Conservation (phyloP, 2,329 filamentous ascomycete genomes). For the Ophiostoma ips region DNA sequence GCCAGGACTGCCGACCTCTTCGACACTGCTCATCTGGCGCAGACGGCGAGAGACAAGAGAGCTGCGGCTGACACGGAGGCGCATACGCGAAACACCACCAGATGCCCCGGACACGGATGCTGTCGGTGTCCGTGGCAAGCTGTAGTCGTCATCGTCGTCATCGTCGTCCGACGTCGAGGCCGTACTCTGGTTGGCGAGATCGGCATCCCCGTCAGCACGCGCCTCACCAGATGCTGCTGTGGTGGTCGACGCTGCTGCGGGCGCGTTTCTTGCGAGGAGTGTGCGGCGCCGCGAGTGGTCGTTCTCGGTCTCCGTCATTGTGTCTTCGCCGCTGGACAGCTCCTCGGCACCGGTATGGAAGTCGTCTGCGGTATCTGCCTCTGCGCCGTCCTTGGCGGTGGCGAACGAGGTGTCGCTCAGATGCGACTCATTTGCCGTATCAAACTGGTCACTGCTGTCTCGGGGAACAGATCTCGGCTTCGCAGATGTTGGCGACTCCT, state of each 20-base stretch:
- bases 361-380: conserved; percentile 77
- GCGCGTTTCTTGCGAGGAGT: neutral
- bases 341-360: conserved; percentile 91
- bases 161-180: conserved; percentile 78
- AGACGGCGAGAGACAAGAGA: conserved; percentile 42
- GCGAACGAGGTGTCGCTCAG: conserved; percentile 47
- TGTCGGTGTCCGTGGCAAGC: conserved; percentile 46
- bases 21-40: conserved; percentile 47
- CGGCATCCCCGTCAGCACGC: conserved; percentile 1
- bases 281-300: conserved; percentile 5
- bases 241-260: no score
- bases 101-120: conserved; percentile 40
- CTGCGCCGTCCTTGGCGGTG: conserved; percentile 63
- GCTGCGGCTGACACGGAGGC: conserved; percentile 55
- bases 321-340: conserved; percentile 50
- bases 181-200: conserved; percentile 52
- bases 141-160: conserved; percentile 50
- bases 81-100: conserved; percentile 37
- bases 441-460: conserved; percentile 55
- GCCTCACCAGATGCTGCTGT: neutral
- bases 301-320: conserved; percentile 67
- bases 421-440: conserved; percentile 62
- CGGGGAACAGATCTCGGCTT: conserved; percentile 17
- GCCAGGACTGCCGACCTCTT: conserved; percentile 24
- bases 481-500: conserved; percentile 34